phyloP scores from a whole-genome alignment of 78 protist genomes.

The Dictyostelium citrinum region DNA sequence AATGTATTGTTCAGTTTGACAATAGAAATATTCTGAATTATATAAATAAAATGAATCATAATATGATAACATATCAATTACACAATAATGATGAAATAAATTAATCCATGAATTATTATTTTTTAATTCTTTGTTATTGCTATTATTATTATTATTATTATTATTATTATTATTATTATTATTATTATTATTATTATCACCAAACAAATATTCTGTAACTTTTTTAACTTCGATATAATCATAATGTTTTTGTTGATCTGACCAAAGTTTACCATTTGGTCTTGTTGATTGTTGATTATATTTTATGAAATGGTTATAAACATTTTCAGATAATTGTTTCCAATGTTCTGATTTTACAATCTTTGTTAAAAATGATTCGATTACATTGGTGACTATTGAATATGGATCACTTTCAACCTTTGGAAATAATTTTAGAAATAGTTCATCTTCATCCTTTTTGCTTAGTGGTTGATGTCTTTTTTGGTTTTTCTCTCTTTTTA shows the following conservation, averaged over 20 bases:
- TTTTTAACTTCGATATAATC: background rate
- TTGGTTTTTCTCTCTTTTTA: background rate
- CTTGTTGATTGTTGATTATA: background rate
- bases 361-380: background rate
- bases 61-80: constrained; percentile 4
- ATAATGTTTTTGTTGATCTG: background rate
- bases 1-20: background rate
- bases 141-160: background rate
- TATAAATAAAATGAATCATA: background rate
- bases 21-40: background rate
- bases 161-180: background rate
- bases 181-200: background rate
- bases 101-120: background rate
- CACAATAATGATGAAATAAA: background rate
- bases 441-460: background rate
- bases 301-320: background rate
- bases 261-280: background rate
- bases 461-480: background rate
- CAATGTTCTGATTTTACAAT: background rate
- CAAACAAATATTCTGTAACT: background rate
- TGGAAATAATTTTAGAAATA: background rate
- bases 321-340: background rate
- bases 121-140: background rate
- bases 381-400: background rate
- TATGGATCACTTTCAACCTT: background rate